Base-by-base conservation (phyloP, 208 protist genomes). In the Crithidia expoeki region DNA sequence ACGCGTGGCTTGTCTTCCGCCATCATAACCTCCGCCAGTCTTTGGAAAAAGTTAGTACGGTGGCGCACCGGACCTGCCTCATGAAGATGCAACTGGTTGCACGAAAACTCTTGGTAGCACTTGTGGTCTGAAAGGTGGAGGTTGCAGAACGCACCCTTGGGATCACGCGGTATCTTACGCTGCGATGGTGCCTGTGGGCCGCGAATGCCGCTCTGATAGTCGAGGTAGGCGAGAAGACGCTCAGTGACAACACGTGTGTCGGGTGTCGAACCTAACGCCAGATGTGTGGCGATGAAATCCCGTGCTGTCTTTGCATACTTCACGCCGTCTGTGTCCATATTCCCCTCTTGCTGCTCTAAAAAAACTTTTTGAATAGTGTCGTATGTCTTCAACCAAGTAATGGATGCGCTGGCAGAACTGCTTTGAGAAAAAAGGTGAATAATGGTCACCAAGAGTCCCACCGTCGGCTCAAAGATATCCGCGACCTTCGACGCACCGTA, bases 111-210 rank as follows among this genome's bases (percentile, higher is more conserved):
- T 64, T 95, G 90, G 62, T 89, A 93, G 71, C 90, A 95, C 53
- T 88, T 91, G 76, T 95, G 90, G 58, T 95, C 90, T 2, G 87
- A 81, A 68, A 95, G 72, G 70, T 95, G 90, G 28, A 95, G 81
- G 51, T 95, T 95, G 69, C 90, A 95, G 66, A 95, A 95, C 10
- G 90, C 88, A 27, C 90, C 90, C 61, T 95, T 95, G 0, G 90
- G 90, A 12, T 95, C 90, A 16, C 85, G 77, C 17, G 85, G 83
- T 25, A 93, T 80, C 36, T 92, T 95, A n/a, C 90, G 81, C 66
- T 92, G 87, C 16, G 90, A 95, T 16, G 90, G 90, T 0, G 84
- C 79, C 52, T 95, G 90, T 16, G 84, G 47, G 1, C 90, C 90
- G 56, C 75, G 80, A 74, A 95, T 92, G 36, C 85, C 79, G 67